Evolutionary conservation across 495 filamentous ascomycete species (phyloP).

Genomic region (Parmelia sp.): DNA sequence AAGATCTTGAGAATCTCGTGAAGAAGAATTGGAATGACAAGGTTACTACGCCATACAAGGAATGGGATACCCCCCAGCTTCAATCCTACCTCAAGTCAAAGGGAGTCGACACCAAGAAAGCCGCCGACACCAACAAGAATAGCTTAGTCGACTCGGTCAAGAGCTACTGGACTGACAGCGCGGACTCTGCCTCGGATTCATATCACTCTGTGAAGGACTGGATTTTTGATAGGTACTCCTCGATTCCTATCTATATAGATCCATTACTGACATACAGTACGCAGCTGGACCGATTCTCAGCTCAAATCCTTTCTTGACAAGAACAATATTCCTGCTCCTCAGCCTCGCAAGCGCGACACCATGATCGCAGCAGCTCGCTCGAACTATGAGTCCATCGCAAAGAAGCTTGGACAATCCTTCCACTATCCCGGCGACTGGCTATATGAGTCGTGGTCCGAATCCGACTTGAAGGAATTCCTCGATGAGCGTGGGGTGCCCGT

Average conservation of each 20-base stretch:
- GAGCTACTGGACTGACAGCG: constrained; percentile 64
- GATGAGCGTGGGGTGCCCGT: constrained; percentile 83
- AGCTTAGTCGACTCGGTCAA: constrained; percentile 62
- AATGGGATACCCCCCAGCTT: constrained; percentile 63
- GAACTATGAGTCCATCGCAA: constrained; percentile 73
- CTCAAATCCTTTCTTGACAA: constrained; percentile 89
- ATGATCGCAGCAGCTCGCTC: constrained; percentile 69
- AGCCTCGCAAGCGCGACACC: constrained; percentile 78
- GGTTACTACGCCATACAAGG: constrained; percentile 59
- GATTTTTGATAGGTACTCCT: constrained; percentile 76
- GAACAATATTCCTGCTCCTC: constrained; percentile 76
- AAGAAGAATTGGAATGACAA: constrained; percentile 80
- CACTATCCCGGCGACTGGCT: constrained; percentile 95
- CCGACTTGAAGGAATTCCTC: constrained; percentile 73
- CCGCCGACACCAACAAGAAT: constrained; percentile 57
- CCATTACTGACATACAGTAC: constrained; percentile 24
- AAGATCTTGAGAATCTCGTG: constrained; percentile 75
- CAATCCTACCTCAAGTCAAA: constrained; percentile 58
- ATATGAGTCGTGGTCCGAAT: constrained; percentile 79
- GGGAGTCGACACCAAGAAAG: constrained; percentile 59
- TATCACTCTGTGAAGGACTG: constrained; percentile 73
- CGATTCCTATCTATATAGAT: constrained; percentile 10
- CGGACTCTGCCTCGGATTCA: constrained; percentile 63
- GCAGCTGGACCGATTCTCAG: constrained; percentile 74
- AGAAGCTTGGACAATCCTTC: constrained; percentile 74